A percentile compares a stretch with the other conserved stretches of the same genome.
Evolutionary conservation across 176 grass and related monocot species (phyloP).

Genomic region (Oryza brachyantha): DNA sequence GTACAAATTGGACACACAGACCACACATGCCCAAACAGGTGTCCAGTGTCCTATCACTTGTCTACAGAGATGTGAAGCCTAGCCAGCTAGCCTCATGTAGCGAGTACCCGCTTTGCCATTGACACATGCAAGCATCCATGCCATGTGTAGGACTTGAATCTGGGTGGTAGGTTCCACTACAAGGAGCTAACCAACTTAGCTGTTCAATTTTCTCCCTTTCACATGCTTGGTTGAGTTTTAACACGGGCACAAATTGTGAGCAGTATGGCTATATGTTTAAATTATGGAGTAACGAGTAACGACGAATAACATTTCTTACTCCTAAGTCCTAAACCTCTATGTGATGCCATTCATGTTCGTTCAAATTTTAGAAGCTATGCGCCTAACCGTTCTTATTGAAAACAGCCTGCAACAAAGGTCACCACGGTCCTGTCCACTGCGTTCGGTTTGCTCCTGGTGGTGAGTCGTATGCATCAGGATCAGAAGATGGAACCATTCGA

Average conservation of each 20-base stretch:
- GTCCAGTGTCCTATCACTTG: not conserved
- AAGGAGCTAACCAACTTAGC: too few relatives aligned
- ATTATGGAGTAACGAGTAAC: not conserved
- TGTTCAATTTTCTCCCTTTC: not conserved
- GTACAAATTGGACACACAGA: not conserved
- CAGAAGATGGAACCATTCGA: constrained; percentile 81
- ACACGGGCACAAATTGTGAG: not conserved
- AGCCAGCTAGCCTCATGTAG: too few relatives aligned
- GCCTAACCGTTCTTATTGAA: not conserved
- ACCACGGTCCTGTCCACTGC: constrained; percentile 81
- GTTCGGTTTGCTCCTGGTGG: constrained; percentile 61
- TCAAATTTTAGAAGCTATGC: not conserved
- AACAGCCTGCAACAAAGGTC: constrained; percentile 84
- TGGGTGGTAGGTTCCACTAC: too few relatives aligned
- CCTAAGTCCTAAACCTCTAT: not conserved
- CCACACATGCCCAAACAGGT: not conserved
- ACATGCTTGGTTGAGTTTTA: not conserved
- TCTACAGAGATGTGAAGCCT: too few relatives aligned
- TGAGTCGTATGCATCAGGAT: constrained; percentile 85
- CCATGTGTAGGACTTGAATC: too few relatives aligned
- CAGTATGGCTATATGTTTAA: not conserved
- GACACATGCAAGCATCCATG: too few relatives aligned
- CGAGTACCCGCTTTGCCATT: too few relatives aligned
- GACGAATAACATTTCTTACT: not conserved
- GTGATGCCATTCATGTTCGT: not conserved